A percentile compares a stretch with the other conserved stretches of the same genome.
Conservation (phyloP, 148 eudicot species). For the Tetragonia tetragonoides region DNA sequence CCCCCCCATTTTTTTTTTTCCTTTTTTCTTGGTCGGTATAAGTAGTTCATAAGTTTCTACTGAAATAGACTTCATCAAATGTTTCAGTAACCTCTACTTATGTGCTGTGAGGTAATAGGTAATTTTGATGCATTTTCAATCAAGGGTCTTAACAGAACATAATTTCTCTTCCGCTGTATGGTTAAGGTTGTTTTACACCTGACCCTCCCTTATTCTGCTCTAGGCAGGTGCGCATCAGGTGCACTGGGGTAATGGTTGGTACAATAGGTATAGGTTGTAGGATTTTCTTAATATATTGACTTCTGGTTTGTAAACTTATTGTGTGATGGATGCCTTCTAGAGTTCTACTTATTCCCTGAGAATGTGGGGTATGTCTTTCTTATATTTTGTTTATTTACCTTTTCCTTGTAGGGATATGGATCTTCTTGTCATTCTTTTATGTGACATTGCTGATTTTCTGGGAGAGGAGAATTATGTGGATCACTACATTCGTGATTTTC, state of each 20-base stretch:
- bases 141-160: background rate
- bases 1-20: background rate
- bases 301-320: conserved; percentile 8
- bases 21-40: background rate
- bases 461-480: conserved; percentile 71
- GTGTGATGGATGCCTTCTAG: conserved; percentile 8
- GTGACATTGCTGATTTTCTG: conserved; percentile 58
- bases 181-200: too few species aligned
- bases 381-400: background rate
- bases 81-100: background rate
- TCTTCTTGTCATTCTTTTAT: conserved; percentile 67
- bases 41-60: background rate
- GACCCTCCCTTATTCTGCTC: background rate
- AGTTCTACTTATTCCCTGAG: background rate
- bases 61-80: background rate
- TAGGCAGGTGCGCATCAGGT: background rate
- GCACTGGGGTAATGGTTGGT: background rate
- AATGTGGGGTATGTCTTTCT: background rate
- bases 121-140: background rate
- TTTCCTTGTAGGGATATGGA: conserved; percentile 66
- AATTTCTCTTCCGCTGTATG: background rate
- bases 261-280: background rate
- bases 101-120: background rate
- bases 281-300: background rate
- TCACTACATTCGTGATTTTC: conserved; percentile 92